A percentile compares a stretch with the other conserved stretches of the same genome.
Evolutionary conservation across 345 rosid species (phyloP).

Genomic region (Citrus cavaleriei): DNA sequence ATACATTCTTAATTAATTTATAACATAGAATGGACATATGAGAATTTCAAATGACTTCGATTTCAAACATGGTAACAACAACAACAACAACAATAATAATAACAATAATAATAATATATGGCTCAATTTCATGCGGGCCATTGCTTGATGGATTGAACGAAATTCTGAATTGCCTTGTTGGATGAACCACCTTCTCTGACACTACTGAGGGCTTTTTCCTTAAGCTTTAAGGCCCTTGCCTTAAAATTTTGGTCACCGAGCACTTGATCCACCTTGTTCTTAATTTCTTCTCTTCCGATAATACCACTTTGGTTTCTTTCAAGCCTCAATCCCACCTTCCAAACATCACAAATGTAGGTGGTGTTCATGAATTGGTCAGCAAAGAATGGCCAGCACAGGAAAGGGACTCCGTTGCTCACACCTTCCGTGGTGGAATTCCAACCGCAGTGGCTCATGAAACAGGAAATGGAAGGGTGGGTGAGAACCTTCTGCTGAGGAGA

Average conservation of each 20-base stretch:
- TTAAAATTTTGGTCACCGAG: constrained; percentile 15
- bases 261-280: constrained; percentile 28
- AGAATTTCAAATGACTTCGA: too few species aligned
- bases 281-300: constrained; percentile 17
- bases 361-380: constrained; percentile 40
- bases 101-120: too few species aligned
- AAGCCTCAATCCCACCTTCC: constrained; percentile 45
- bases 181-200: not conserved
- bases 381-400: constrained; percentile 47
- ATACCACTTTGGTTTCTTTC: constrained; percentile 23
- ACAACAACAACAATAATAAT: too few species aligned
- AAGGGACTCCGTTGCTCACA: constrained; percentile 38
- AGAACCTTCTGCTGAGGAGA: constrained; percentile 39
- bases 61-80: too few species aligned
- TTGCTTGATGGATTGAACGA: not conserved
- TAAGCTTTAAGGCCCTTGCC: not conserved
- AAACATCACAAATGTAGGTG: constrained; percentile 32
- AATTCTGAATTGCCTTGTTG: constrained; percentile 18
- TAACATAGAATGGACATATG: too few species aligned
- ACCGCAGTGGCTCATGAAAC: constrained; percentile 51
- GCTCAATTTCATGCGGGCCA: too few species aligned
- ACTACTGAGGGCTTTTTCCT: not conserved
- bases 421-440: constrained; percentile 65
- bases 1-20: too few species aligned
- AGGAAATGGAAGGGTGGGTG: constrained; percentile 25